A percentile compares a stretch with the other conserved stretches of the same genome.
phyloP scores from a whole-genome alignment of 2,329 filamentous ascomycete species.

The Colletotrichum coccodes region DNA sequence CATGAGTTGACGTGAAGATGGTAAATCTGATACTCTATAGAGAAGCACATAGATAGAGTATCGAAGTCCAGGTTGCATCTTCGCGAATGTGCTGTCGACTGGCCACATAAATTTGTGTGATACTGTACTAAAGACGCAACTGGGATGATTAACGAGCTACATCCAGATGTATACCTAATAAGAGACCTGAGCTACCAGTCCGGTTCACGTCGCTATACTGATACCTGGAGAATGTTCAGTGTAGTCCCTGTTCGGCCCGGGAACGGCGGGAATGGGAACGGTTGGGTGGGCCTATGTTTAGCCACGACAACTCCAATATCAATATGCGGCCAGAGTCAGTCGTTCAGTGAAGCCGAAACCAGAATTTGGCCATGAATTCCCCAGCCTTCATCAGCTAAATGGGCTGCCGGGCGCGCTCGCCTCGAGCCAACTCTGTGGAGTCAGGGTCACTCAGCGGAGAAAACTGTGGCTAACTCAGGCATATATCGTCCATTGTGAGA shows the following conservation, averaged over 20 bases:
- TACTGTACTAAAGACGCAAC: too few relatives aligned
- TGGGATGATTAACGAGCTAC: not conserved
- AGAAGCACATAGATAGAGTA: too few relatives aligned
- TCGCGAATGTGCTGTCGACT: too few relatives aligned
- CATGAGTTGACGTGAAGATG: too few relatives aligned
- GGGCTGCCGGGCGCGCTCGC: not conserved
- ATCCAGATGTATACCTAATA: too few relatives aligned
- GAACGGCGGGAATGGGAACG: not conserved
- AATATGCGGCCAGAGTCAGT: too few relatives aligned
- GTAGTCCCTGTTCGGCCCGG: not conserved
- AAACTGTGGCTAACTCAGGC: not conserved
- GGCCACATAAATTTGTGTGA: too few relatives aligned
- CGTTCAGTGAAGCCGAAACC: not conserved
- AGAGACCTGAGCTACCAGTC: too few relatives aligned
- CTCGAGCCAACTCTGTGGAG: not conserved
- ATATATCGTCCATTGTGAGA: not conserved
- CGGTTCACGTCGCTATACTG: not conserved
- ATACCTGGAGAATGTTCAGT: not conserved
- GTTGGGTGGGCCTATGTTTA: not conserved
- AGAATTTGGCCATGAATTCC: not conserved
- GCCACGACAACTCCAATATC: not conserved
- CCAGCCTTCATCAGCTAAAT: not conserved
- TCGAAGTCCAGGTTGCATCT: too few relatives aligned
- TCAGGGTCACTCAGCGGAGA: not conserved
- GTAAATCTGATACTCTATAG: too few relatives aligned